These are phyloP conservation scores for Pythium aphanidermatum DNA, from an alignment of 352 stramenopile genomes.

Conservation along the genomic window DNA sequence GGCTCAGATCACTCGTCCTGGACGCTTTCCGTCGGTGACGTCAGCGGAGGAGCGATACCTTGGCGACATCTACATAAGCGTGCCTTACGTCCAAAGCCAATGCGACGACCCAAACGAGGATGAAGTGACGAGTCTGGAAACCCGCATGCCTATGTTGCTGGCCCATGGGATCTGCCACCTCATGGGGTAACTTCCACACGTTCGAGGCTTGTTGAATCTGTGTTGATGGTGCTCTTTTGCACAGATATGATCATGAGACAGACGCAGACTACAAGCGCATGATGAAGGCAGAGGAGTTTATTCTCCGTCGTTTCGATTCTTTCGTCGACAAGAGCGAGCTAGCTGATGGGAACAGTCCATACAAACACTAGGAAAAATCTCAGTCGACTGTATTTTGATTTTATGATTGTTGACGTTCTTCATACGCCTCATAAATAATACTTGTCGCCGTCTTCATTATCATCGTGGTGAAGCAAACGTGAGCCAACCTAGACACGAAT, in stretches of 20 bases:
- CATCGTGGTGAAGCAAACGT: slow-evolving; percentile 88
- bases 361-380: slow-evolving; percentile 3
- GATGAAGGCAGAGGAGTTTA: slow-evolving; percentile 60
- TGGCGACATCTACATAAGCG: slow-evolving; percentile 80
- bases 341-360: too few species aligned
- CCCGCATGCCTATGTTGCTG: slow-evolving; percentile 66
- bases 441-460: slow-evolving; percentile 87
- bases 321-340: too few species aligned
- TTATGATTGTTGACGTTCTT: slow-evolving; percentile 24
- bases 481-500: slow-evolving; percentile 61
- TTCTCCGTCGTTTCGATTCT: slow-evolving; percentile 45
- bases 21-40: slow-evolving; percentile 49
- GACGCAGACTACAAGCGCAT: slow-evolving; percentile 77
- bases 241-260: slow-evolving; percentile 75
- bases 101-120: slow-evolving; percentile 54
- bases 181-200: slow-evolving; percentile 38
- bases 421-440: slow-evolving; percentile 78
- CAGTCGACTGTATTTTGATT: too few species aligned
- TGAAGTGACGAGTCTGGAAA: slow-evolving; percentile 48
- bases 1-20: slow-evolving; percentile 47
- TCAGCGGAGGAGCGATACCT: slow-evolving; percentile 61
- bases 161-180: slow-evolving; percentile 80
- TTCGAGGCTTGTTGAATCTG: not conserved
- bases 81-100: slow-evolving; percentile 68
- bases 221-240: not conserved